Evolutionary conservation across 2,329 filamentous ascomycete genomes (phyloP), one percentile per base, ranked within the genome.

Genomic region (Truncatella angustata): DNA sequence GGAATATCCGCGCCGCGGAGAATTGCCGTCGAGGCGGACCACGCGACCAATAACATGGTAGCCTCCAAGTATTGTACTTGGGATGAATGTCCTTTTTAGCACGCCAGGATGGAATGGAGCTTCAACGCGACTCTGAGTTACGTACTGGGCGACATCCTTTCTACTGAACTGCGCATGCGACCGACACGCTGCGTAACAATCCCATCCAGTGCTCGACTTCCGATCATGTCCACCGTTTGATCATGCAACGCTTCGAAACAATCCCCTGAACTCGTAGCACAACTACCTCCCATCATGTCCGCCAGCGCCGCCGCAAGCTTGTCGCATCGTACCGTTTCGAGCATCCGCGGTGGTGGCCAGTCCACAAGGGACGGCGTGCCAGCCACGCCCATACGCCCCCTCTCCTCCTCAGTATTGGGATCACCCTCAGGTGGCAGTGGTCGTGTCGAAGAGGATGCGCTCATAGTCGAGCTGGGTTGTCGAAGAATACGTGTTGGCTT

Each of bases 381-480:
- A 45, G 82, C 84, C 58, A 90, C 87, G 7, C 86, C 80, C 24
- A 56, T 67, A 34, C 74, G 70, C 57, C 57, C 83, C 51, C 66
- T 79, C 58, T 73, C 81, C 56, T 67, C 74, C 63, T 70, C 82
- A 45, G 69, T 76, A 28, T 82, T 85, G 64, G 77, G 83, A 58
- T 81, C 81, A 42, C 75, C 84, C 58, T 80, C 84, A 54, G 70
- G 84, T 62, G 68, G 88, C 54, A 70, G 84, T 62, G 68, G 88
- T 59, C 77, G 85, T 63, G 74, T 86, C 62, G 91, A 96, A 62
- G 94, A 99, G 63, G 94, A 97, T 59, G 77, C 87, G 5, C 71
- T 96, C 4, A 80, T 99, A 37, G 76, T 97, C 48, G 91, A 97
- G 67, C 68, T 97, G 32, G 92, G 91, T 1, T 82, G 89, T 9